Base-by-base conservation (phyloP, 306 rosid genomes). In the Cucumis sativus region DNA sequence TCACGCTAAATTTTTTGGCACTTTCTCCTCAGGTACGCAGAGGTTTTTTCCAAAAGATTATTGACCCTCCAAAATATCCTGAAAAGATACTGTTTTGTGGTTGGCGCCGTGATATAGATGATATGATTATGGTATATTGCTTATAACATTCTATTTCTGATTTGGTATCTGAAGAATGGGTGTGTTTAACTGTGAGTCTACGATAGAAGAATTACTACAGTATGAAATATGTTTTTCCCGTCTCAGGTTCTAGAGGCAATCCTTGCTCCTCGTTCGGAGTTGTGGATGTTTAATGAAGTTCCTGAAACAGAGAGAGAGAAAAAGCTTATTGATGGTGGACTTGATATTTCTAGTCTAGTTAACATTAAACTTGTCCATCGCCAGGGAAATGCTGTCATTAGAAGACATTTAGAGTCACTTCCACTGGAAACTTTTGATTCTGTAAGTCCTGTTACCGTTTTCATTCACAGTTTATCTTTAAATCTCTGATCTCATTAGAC, bases 211-310 rank as follows among this genome's bases (percentile, higher is more conserved):
- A 71, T 7, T 71, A 71, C 59, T 45, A 69, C 57, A 0, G 33
- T 47, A 15, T 25, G 8, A 13, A 70, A 21, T 71, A 25, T 71
- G 35, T 20, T 49, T 49, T 49, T 49, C 60, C 58, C 33, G 3
- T 49, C 56, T 16, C 40, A 94, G 98, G 98, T 94, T 87, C 85
- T 94, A 52, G 98, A 94, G 88, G 93, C 98, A 78, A 86, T 90
- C 77, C 83, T 94, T 84, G 97, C 98, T 77, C 89, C 89, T 72
- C 93, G 90, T 65, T 94, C 98, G 35, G 97, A 94, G 85, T 93
- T 94, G 78, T 92, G 98, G 98, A 92, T 94, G 98, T 94, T 91
- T 83, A 94, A 94, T 72, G 98, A 94, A 82, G 98, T 94, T 84
- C 96, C 89, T 58, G 94, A 84, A 85, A 82, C 60, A 60, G 93